Conservation (phyloP, 2,329 filamentous ascomycete species). For the Fusarium pseudocircinatum region DNA sequence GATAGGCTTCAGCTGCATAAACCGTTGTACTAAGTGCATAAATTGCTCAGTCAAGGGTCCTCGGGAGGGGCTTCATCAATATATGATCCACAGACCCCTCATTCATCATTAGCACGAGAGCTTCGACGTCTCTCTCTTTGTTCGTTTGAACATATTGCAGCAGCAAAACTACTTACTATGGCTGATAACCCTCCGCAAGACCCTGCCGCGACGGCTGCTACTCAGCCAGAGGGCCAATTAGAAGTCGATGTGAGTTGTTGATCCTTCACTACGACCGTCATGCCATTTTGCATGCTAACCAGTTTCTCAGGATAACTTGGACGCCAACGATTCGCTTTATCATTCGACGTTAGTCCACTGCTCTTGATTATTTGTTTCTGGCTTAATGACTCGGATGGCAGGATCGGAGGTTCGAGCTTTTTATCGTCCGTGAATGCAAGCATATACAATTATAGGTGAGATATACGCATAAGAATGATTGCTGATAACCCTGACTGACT, state of each 20-base stretch:
- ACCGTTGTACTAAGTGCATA: background rate
- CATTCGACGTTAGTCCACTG: background rate
- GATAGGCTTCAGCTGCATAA: background rate
- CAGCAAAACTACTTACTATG: background rate
- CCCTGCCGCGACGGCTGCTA: background rate
- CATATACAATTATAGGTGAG: slow-evolving; percentile 21
- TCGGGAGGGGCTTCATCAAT: background rate
- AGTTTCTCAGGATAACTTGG: background rate
- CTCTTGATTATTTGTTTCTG: accelerated
- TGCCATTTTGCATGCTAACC: background rate
- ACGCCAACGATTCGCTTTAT: background rate
- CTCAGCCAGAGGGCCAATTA: background rate
- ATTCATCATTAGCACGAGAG: background rate
- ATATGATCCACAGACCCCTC: background rate
- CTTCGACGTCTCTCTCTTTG: background rate
- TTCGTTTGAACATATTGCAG: background rate
- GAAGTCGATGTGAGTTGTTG: background rate
- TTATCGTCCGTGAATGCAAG: slow-evolving; percentile 24
- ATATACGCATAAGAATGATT: accelerated
- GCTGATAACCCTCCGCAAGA: background rate
- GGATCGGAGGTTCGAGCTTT: slow-evolving; percentile 6
- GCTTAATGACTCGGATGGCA: background rate
- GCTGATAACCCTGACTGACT: accelerated
- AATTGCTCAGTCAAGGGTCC: background rate
- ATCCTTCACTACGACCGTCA: accelerated